phyloP scores from a whole-genome alignment of 1,284 basidiomycete genomes.

The Coriolopsis trogii region DNA sequence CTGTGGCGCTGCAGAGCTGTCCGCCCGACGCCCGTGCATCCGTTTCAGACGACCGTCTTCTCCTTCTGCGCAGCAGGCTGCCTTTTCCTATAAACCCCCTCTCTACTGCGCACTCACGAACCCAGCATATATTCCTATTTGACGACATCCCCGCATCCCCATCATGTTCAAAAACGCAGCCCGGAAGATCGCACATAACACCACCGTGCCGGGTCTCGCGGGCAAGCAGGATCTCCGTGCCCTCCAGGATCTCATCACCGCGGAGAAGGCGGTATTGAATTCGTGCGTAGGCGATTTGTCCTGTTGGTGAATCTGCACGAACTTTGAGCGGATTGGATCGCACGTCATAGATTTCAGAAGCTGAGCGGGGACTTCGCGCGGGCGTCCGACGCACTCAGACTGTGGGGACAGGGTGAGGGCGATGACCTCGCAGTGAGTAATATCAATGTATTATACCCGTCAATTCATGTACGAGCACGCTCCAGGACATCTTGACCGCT shows the following conservation, averaged over 20 bases:
- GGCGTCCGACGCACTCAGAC: slow-evolving; percentile 74
- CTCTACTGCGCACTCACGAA: not conserved
- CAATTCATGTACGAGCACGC: slow-evolving; percentile 1
- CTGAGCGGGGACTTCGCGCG: slow-evolving; percentile 69
- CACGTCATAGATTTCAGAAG: slow-evolving; percentile 55
- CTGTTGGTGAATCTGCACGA: not conserved
- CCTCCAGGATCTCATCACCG: slow-evolving; percentile 87
- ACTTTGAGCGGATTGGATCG: not conserved
- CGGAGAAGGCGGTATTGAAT: slow-evolving; percentile 83
- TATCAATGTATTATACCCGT: not conserved
- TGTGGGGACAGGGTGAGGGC: slow-evolving; percentile 86
- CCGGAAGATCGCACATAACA: slow-evolving; percentile 83
- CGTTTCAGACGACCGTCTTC: too few species aligned
- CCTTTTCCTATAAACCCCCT: not conserved
- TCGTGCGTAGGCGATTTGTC: slow-evolving; percentile 50
- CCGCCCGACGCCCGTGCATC: not conserved
- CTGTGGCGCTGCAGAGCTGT: slow-evolving; percentile 3
- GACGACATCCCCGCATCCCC: not conserved
- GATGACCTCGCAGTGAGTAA: slow-evolving; percentile 79
- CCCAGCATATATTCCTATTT: not conserved
- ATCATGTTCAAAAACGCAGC: slow-evolving; percentile 76
- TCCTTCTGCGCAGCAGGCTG: slow-evolving; percentile 15
- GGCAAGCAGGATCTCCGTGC: slow-evolving; percentile 84
- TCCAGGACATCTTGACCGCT: slow-evolving; percentile 76
- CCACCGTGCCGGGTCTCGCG: slow-evolving; percentile 73